Conservation (phyloP, 1,284 basidiomycete genomes). For the Erythrobasidium hasegawianum region DNA sequence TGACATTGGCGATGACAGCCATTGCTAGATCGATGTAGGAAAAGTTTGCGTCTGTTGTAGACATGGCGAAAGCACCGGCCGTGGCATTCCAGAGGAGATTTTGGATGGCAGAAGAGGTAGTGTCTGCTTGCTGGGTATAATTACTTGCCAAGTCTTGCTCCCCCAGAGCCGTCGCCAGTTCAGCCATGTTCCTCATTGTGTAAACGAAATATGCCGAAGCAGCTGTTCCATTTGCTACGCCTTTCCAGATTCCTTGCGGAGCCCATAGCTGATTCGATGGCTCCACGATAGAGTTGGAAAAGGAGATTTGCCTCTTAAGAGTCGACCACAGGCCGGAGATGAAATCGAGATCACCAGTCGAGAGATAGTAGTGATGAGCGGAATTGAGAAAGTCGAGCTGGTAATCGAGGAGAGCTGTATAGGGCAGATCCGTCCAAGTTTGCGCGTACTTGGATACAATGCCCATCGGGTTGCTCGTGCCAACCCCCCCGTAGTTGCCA, state of each 20-base stretch:
- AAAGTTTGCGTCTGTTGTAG: neutral
- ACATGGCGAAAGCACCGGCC: slow-evolving; percentile 11
- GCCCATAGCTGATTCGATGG: slow-evolving; percentile 21
- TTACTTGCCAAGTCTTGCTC: neutral
- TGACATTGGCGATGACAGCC: neutral
- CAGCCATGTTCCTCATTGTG: slow-evolving; percentile 14
- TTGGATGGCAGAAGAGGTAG: slow-evolving; percentile 5
- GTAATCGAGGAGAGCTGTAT: slow-evolving; percentile 4
- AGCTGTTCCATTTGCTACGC: neutral
- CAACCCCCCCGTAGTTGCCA: neutral
- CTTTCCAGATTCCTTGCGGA: slow-evolving; percentile 1
- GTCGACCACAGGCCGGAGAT: slow-evolving; percentile 8
- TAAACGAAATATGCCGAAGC: slow-evolving; percentile 11
- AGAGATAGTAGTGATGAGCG: slow-evolving; percentile 14
- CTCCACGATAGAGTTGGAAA: neutral
- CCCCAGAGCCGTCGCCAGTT: slow-evolving; percentile 9
- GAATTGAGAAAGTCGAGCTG: slow-evolving; percentile 6
- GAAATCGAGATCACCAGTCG: slow-evolving; percentile 20
- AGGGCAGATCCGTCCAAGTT: neutral
- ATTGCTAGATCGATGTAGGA: slow-evolving; percentile 19
- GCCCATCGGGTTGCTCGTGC: slow-evolving; percentile 13
- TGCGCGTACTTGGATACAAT: neutral
- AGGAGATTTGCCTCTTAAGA: slow-evolving; percentile 6
- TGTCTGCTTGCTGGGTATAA: slow-evolving; percentile 7
- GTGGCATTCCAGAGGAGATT: slow-evolving; percentile 19